Base-by-base conservation (phyloP, 108 stramenopile genomes). In the Epithemia pelagica region DNA sequence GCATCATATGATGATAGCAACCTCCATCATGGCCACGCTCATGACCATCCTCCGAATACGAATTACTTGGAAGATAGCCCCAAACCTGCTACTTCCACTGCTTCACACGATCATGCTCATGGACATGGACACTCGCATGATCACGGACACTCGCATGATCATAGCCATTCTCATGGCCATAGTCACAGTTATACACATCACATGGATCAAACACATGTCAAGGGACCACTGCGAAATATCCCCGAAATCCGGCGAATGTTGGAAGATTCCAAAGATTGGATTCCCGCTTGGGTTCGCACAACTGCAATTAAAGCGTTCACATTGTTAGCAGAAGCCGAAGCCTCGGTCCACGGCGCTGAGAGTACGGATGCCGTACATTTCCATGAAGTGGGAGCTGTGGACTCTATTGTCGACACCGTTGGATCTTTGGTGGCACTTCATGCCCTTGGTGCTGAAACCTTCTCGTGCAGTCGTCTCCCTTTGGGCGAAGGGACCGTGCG, bases 371-470 rank as follows among this genome's bases (percentile, higher is more conserved):
- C 79, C 26, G 95, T 97, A 22, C 94, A 95, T 68, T 97, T 97
- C 63, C 96, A 97, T 69, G 96, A 97, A 69, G 96, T 97, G 0
- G 96, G 96, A 32, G 90, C 92, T 7, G 77, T 95, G 21, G 95
- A 95, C 77, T 87, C 84, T 62, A 95, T 95, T 62, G 87, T 95
- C 24, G 95, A 97, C 79, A 94, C 92, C 22, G 89, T 95, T 23
- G 96, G 96, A 0, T 87, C 93, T 0, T 69, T 94, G 61, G 58
- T 91, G 30, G 94, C 91, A 8, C 64, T 96, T 58, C 72, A 93
- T 68, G 65, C 81, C 52, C 71, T 94, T 52, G 88, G 82, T 32
- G 86, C 88, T 1, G 71, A 77, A 54, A 68, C 79, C 7, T 76
- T 97, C 10, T 81, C 80, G 15, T 87, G 83, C 63, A 85, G 87